A percentile compares a stretch with the other conserved stretches of the same genome.
These are phyloP conservation scores for Podaxis mareebaensis DNA, from an alignment of 768 basidiomycete species.

Conservation along the genomic window DNA sequence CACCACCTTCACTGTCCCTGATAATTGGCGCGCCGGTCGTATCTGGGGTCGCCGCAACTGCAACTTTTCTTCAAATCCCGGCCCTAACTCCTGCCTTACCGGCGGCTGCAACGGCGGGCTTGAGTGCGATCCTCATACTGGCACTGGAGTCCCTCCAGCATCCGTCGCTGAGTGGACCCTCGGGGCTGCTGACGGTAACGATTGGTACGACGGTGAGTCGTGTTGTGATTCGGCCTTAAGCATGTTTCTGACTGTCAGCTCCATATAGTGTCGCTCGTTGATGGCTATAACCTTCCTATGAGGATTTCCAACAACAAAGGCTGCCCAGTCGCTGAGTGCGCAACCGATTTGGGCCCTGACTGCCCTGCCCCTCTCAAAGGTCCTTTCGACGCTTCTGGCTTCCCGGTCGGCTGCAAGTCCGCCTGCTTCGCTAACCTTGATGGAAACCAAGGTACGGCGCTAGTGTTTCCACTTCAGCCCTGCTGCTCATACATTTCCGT, in stretches of 20 bases:
- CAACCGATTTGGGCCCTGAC: slow-evolving; percentile 59
- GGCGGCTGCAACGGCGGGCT: slow-evolving; percentile 70
- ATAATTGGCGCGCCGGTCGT: slow-evolving; percentile 64
- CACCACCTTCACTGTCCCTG: slow-evolving; percentile 53
- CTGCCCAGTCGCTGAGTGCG: slow-evolving; percentile 56
- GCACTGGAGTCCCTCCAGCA: slow-evolving; percentile 66
- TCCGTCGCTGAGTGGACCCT: slow-evolving; percentile 69
- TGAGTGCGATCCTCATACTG: slow-evolving; percentile 45
- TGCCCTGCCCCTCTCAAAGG: slow-evolving; percentile 56
- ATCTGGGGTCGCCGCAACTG: slow-evolving; percentile 61
- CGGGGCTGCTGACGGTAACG: slow-evolving; percentile 29
- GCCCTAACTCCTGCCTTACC: slow-evolving; percentile 54
- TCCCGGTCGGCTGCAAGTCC: slow-evolving; percentile 60
- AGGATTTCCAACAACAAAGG: slow-evolving; percentile 54
- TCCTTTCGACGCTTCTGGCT: slow-evolving; percentile 51
- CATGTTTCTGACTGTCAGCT: neutral
- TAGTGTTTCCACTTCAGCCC: neutral
- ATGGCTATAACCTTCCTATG: slow-evolving; percentile 66
- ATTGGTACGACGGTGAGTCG: slow-evolving; percentile 55
- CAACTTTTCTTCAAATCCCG: slow-evolving; percentile 49
- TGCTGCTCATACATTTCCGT: neutral
- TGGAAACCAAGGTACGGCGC: slow-evolving; percentile 38
- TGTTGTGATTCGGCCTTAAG: neutral
- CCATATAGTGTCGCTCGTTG: slow-evolving; percentile 59
- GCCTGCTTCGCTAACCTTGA: slow-evolving; percentile 51